These are phyloP conservation scores for Orbilia quercus DNA, from an alignment of 2,329 filamentous ascomycete species.

Conservation along the genomic window DNA sequence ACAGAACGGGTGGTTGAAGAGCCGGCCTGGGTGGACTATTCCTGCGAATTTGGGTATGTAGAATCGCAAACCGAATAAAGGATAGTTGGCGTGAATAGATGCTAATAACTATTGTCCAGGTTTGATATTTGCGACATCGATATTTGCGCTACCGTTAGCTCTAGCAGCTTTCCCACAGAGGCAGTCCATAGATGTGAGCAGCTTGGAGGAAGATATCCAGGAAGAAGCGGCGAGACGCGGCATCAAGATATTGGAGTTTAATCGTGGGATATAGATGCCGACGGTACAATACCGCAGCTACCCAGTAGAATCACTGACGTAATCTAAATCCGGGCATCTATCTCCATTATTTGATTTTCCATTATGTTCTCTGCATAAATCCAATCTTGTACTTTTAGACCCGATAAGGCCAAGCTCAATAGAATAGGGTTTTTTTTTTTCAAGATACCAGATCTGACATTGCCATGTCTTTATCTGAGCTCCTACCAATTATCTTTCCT, in stretches of 20 bases:
- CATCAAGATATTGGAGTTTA: constrained; percentile 90
- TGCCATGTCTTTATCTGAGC: constrained; percentile 17
- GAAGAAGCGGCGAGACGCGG: constrained; percentile 75
- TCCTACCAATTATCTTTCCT: constrained; percentile 14
- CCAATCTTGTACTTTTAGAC: constrained; percentile 16
- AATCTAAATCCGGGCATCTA: background rate
- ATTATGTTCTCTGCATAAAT: constrained; percentile 4
- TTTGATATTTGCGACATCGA: constrained; percentile 84
- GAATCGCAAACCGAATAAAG: background rate
- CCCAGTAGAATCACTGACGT: no score
- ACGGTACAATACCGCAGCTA: no score
- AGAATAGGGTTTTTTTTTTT: constrained; percentile 5
- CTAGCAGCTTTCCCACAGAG: constrained; percentile 92
- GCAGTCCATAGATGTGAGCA: constrained; percentile 79
- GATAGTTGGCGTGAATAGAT: no score
- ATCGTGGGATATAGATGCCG: constrained; percentile 80
- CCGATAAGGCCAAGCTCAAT: background rate
- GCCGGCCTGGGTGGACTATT: constrained; percentile 78
- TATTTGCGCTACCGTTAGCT: constrained; percentile 88
- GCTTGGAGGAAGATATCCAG: constrained; percentile 87
- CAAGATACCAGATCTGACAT: constrained; percentile 5
- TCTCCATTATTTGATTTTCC: background rate
- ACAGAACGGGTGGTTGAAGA: constrained; percentile 84
- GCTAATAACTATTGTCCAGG: constrained; percentile 61
- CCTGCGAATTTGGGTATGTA: constrained; percentile 79